These are phyloP conservation scores for Alternaria triticina DNA, from an alignment of 2,329 filamentous ascomycete species.

Conservation along the genomic window DNA sequence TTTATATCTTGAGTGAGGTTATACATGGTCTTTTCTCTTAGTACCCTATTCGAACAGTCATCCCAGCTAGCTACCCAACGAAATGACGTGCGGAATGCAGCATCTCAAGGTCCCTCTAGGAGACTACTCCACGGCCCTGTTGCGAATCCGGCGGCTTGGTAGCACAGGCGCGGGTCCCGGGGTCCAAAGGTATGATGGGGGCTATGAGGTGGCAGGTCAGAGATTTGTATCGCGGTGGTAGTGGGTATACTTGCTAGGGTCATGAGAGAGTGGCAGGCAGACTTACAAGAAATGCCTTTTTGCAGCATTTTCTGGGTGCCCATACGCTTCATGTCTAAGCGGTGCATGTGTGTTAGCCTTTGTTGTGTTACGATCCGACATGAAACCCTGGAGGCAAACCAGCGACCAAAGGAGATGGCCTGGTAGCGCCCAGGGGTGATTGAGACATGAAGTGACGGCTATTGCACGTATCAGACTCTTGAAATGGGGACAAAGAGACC, in stretches of 20 bases:
- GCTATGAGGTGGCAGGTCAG: neutral
- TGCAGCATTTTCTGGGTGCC: neutral
- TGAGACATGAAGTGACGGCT: neutral
- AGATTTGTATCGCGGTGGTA: neutral
- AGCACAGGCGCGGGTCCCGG: constrained; percentile 1
- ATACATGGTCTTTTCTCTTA: neutral
- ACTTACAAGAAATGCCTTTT: neutral
- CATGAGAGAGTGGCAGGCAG: neutral
- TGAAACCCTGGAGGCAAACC: neutral
- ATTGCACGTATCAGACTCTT: neutral
- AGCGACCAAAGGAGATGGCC: neutral
- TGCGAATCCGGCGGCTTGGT: constrained; percentile 1
- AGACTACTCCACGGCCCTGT: neutral
- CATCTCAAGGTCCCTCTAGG: neutral
- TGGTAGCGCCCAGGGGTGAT: neutral
- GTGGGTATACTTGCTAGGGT: neutral
- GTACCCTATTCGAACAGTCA: neutral
- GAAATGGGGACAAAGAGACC: neutral
- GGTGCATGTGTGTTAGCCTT: neutral
- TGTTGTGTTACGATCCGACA: neutral
- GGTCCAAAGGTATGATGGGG: neutral
- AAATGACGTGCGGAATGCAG: neutral
- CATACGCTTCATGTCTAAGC: neutral
- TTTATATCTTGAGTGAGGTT: neutral
- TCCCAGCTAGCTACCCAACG: neutral